phyloP scores from a whole-genome alignment of 768 basidiomycete species.

The Austroboletus eburneus region DNA sequence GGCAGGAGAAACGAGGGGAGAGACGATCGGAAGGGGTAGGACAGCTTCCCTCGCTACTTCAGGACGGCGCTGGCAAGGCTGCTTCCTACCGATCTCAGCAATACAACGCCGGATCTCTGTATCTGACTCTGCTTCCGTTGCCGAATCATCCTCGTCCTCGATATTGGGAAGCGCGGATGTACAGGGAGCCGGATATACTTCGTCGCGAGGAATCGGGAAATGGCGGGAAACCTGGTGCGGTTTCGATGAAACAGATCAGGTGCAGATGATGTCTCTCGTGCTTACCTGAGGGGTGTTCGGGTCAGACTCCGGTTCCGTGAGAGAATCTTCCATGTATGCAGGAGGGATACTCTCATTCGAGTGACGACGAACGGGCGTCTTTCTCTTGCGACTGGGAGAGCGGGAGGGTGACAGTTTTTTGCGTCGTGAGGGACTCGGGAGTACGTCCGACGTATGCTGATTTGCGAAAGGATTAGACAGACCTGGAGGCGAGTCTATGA shows the following conservation, averaged over 20 bases:
- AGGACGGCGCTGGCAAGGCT: background rate
- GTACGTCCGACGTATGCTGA: slow-evolving; percentile 2
- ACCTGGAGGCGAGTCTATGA: background rate
- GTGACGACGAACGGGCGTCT: background rate
- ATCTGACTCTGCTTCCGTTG: slow-evolving; percentile 33
- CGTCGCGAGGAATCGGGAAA: background rate
- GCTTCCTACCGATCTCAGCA: slow-evolving; percentile 15
- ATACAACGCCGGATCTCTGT: slow-evolving; percentile 21
- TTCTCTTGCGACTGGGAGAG: slow-evolving; percentile 5
- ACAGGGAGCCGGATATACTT: too few relatives aligned
- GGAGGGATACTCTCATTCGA: slow-evolving; percentile 7
- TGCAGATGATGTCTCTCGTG: background rate
- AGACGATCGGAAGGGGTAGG: slow-evolving; percentile 14
- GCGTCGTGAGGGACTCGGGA: background rate
- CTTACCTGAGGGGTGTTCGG: slow-evolving; percentile 9
- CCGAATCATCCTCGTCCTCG: slow-evolving; percentile 25
- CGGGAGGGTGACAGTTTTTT: background rate
- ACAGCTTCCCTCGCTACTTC: slow-evolving; percentile 2
- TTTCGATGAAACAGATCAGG: background rate
- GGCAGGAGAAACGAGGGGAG: slow-evolving; percentile 27
- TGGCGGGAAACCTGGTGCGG: background rate
- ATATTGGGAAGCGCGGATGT: too few relatives aligned
- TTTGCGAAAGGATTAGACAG: slow-evolving; percentile 1
- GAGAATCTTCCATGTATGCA: slow-evolving; percentile 21
- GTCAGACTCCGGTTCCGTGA: slow-evolving; percentile 32